A percentile compares a stretch with the other conserved stretches of the same genome.
Conservation (phyloP, 2,329 filamentous ascomycete species). For the Cercospora sp. region DNA sequence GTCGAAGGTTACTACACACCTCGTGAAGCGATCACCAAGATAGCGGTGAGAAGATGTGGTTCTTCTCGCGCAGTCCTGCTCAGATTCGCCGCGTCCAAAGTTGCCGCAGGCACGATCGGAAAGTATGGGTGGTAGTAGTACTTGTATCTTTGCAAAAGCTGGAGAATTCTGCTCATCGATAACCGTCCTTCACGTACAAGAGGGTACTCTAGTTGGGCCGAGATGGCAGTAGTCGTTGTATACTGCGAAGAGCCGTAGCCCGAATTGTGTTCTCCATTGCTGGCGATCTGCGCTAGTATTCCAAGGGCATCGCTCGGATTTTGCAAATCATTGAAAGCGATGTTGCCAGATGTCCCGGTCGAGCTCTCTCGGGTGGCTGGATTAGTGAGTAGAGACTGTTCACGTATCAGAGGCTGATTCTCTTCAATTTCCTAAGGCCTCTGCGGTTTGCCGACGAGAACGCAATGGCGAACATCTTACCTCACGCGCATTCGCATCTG, state of each 20-base stretch:
- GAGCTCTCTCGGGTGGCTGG: conserved; percentile 34
- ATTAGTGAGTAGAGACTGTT: conserved; percentile 14
- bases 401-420: conserved; percentile 11
- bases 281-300: conserved; percentile 50
- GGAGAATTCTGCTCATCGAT: conserved; percentile 50
- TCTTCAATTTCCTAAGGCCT: neutral
- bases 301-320: conserved; percentile 53
- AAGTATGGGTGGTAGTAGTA: conserved; percentile 70
- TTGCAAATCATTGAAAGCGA: conserved; percentile 47
- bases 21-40: conserved; percentile 70
- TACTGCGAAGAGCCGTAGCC: conserved; percentile 8
- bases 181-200: conserved; percentile 46
- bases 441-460: neutral
- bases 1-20: neutral
- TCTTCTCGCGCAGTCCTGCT: conserved; percentile 60
- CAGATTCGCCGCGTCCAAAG: conserved; percentile 57
- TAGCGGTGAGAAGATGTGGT: conserved; percentile 67
- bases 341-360: conserved; percentile 32
- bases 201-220: conserved; percentile 43
- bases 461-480: neutral
- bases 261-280: conserved; percentile 32
- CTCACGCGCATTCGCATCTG: conserved; percentile 24
- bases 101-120: conserved; percentile 63
- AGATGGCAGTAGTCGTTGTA: neutral
- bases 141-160: conserved; percentile 60